phyloP scores from a whole-genome alignment of 768 basidiomycete species.

The Epithele typhae region DNA sequence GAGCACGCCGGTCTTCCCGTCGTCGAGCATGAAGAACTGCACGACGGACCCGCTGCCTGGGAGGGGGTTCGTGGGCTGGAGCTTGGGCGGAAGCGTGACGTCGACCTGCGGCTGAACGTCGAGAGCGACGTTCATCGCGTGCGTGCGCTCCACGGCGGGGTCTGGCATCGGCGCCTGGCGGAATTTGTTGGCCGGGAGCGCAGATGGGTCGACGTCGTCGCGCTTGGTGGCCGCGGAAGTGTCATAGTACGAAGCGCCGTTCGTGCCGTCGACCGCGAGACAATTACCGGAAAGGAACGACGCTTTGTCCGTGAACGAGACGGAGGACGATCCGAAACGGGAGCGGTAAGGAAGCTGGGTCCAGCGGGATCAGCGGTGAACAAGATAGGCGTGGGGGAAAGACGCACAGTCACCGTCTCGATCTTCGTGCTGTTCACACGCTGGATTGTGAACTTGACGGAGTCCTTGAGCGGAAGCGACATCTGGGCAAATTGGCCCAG shows the following conservation, averaged over 20 bases:
- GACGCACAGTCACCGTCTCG: constrained; percentile 41
- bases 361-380: background rate
- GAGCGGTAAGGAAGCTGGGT: constrained; percentile 55
- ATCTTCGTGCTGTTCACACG: constrained; percentile 33
- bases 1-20: constrained; percentile 50
- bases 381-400: background rate
- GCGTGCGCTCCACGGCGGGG: constrained; percentile 21
- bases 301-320: constrained; percentile 42
- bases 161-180: constrained; percentile 18
- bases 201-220: background rate
- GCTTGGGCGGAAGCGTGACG: constrained; percentile 29
- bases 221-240: background rate
- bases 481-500: constrained; percentile 49
- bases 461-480: constrained; percentile 47
- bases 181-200: constrained; percentile 17
- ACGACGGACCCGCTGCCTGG: constrained; percentile 46
- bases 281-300: constrained; percentile 54
- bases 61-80: constrained; percentile 34
- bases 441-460: constrained; percentile 43
- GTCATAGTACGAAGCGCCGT: constrained; percentile 32
- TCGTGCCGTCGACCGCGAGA: constrained; percentile 42
- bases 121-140: constrained; percentile 45
- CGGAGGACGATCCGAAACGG: constrained; percentile 40
- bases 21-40: constrained; percentile 52
- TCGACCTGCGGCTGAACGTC: constrained; percentile 43